A percentile compares a stretch with the other conserved stretches of the same genome.
Conservation (phyloP, 495 filamentous ascomycete genomes). For the Podospora comata region DNA sequence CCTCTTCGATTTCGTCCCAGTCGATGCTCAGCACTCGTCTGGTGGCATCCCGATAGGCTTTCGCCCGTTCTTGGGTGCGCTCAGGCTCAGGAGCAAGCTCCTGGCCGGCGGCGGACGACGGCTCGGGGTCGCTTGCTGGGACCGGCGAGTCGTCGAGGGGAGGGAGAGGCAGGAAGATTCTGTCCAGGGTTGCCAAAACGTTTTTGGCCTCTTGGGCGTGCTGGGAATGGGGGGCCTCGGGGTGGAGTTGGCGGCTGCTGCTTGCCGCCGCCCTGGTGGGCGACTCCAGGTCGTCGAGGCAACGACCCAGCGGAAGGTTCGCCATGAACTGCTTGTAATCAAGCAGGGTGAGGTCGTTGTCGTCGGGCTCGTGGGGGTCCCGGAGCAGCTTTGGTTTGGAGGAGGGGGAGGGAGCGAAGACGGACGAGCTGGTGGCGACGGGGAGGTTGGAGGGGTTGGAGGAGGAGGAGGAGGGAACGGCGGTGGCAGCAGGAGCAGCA, state of each 20-base stretch:
- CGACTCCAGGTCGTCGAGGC: conserved; percentile 20
- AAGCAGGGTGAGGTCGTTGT: conserved; percentile 27
- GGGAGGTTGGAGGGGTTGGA: neutral
- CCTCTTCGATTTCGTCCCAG: conserved; percentile 16
- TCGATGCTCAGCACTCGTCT: conserved; percentile 24
- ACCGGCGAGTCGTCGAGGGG: neutral
- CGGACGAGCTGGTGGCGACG: neutral
- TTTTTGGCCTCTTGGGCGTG: neutral
- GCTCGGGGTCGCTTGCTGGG: neutral
- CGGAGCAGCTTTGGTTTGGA: neutral
- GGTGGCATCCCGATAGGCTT: conserved; percentile 23
- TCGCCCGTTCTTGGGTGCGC: conserved; percentile 8
- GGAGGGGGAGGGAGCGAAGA: neutral
- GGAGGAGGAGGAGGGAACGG: neutral
- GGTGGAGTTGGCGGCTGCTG: neutral
- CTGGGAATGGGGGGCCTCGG: neutral
- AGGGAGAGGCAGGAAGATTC: neutral
- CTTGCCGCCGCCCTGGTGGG: neutral
- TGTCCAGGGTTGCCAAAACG: neutral
- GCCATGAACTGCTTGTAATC: conserved; percentile 30
- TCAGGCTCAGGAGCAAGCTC: neutral
- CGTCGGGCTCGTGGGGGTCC: neutral
- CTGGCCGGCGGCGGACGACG: neutral
- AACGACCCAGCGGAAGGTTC: conserved; percentile 27
- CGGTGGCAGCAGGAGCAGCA: no score